Percentiles rank a stretch among this genome's conserved stretches.
phyloP scores from a whole-genome alignment of 352 stramenopile genomes.

The Phytophthora sp. region DNA sequence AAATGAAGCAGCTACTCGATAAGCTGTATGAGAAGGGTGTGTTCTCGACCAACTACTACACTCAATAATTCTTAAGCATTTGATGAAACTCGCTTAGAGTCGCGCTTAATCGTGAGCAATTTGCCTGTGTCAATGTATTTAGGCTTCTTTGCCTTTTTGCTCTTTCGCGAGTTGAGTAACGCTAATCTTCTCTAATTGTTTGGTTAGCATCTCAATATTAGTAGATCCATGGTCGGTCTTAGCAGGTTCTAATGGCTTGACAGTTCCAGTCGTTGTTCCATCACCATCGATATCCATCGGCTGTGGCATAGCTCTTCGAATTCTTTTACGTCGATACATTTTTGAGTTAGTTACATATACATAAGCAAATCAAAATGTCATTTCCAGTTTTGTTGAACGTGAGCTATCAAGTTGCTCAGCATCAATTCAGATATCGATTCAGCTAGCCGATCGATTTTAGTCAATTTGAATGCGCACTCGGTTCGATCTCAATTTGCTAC shows the following conservation, averaged over 20 bases:
- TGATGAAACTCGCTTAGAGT: too few species aligned
- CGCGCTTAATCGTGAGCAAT: conserved; percentile 12
- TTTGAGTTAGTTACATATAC: too few species aligned
- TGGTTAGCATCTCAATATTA: conserved; percentile 22
- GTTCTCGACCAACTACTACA: too few species aligned
- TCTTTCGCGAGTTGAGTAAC: conserved; percentile 12
- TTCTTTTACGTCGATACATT: too few species aligned
- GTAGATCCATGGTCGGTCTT: conserved; percentile 11
- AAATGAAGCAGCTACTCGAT: too few species aligned
- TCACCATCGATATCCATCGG: conserved; percentile 14
- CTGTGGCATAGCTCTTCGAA: conserved; percentile 19
- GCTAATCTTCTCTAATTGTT: conserved; percentile 17
- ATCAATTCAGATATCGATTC: too few species aligned
- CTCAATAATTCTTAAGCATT: too few species aligned
- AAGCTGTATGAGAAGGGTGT: too few species aligned
- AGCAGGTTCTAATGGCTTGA: too few species aligned
- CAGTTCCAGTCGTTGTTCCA: too few species aligned
- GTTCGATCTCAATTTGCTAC: background rate
- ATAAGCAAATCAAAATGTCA: conserved; percentile 7
- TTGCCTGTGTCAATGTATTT: conserved; percentile 17
- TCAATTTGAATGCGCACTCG: background rate
- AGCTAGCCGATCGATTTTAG: background rate
- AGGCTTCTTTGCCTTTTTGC: conserved; percentile 2
- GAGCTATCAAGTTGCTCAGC: conserved; percentile 3
- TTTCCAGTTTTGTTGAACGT: conserved; percentile 8